Evolutionary conservation across 345 rosid genomes (phyloP), one percentile per base, ranked within the genome.

Genomic region (Hibiscus syriacus): DNA sequence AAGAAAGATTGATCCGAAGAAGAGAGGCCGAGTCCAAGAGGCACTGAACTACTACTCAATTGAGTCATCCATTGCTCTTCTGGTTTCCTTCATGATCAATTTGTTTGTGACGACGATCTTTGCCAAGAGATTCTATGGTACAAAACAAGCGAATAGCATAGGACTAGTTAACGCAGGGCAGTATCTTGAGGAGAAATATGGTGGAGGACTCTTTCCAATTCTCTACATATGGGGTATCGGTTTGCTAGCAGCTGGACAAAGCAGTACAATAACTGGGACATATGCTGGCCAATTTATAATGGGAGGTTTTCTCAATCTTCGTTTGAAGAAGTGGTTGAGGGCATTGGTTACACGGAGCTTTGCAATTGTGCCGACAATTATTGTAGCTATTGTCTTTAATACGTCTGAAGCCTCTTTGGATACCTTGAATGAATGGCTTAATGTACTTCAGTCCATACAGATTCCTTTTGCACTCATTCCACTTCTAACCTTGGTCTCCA

Each of bases 211-310:
- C 69, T 79, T 92, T 16, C 98, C 96, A 1, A 87, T 90, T 75
- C 88, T 88, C 59, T 88, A 90, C 60, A 88, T 92, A 12, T 90
- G 97, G 98, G 97, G 98, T 54, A 79, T 92, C 22, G 98, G 98
- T 4, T 77, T 92, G 79, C 76, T 88, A 73, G 98, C 98, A 6
- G 98, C 97, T 20, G 97, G 96, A 69, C 97, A 92, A 64, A 92
- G 97, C 72, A 90, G 98, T 70, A 92, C 97, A 14, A 90, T 92
- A 71, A 92, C 98, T 0, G 97, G 98, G 48, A 92, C 98, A 19
- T 90, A 92, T n/a, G n/a, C n/a, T n/a, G n/a, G n/a, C n/a, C n/a
- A n/a, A n/a, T n/a, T n/a, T n/a, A n/a, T n/a, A n/a, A n/a, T n/a
- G n/a, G n/a, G n/a, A n/a, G n/a, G n/a, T n/a, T n/a, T n/a, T n/a